Percentiles rank a stretch among this genome's conserved stretches.
These are phyloP conservation scores for Cerrena zonata DNA, from an alignment of 1,284 basidiomycete genomes.

Conservation along the genomic window DNA sequence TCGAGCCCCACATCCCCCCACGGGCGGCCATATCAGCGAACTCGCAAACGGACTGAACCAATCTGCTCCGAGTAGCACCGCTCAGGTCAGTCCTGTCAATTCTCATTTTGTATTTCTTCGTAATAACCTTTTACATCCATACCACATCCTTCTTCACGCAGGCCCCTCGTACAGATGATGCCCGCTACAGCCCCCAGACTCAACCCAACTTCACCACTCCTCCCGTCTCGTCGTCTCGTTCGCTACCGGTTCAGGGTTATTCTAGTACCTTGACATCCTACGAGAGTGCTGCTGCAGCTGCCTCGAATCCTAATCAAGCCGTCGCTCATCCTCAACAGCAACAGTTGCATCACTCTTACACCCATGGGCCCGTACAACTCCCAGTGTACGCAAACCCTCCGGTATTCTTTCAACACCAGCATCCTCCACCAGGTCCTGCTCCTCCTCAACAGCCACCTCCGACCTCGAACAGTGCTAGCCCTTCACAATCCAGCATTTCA, in stretches of 20 bases:
- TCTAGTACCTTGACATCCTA: neutral
- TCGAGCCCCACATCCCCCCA: neutral
- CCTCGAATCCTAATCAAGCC: neutral
- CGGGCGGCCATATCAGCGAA: neutral
- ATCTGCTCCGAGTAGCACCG: neutral
- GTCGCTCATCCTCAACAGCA: neutral
- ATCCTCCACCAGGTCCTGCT: neutral
- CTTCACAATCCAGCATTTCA: neutral
- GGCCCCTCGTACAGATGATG: neutral
- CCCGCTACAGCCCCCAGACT: neutral
- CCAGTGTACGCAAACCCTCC: neutral
- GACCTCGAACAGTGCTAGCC: neutral
- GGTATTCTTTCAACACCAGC: neutral
- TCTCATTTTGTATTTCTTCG: neutral
- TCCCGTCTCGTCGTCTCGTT: neutral
- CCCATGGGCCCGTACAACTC: neutral
- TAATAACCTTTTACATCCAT: neutral
- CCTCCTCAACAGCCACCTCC: neutral
- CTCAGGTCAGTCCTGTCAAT: neutral
- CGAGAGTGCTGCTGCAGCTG: neutral
- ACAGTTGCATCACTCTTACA: neutral
- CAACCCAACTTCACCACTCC: neutral
- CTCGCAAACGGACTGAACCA: neutral
- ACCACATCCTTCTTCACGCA: neutral
- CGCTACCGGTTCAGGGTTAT: neutral